Evolutionary conservation across 331 rosid species (phyloP), one percentile per base, ranked within the genome.

Genomic region (Acacia pycnantha): DNA sequence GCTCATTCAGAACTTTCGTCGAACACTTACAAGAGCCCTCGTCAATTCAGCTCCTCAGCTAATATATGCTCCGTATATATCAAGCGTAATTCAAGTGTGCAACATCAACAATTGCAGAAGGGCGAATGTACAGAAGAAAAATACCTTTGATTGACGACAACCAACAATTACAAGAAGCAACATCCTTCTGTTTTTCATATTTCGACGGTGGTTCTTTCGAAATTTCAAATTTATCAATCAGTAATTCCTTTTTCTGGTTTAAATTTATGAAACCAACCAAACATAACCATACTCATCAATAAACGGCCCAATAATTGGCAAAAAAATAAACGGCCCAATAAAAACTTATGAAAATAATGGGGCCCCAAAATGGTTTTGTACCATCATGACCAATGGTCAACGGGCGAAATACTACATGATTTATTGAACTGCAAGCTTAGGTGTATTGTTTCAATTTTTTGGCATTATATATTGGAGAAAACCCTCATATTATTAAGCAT

Each of bases 1-100:
- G 58, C 59, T 77, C 75, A 48, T 11, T 79, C 64, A 59, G 82
- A 64, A 78, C 41, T 76, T 88, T 82, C 79, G 37, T 73, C 90
- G 9, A 87, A 85, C 88, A 86, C 2, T 24, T 70, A 35, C 78
- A 66, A 24, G 59, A 43, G 46, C 24, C 74, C 22, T 61, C 16
- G 19, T 62, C 21, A 65, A 11, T 24, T 12, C 26, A 68, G 27
- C 11, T 14, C 44, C 54, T 22, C 43, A 77, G 31, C 22, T 9
- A 13, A 41, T 31, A 12, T 9, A 58, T 22, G 5, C 27, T 11
- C 12, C 12, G 21, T 22, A 24, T 35, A 3, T 33, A 4, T 24
- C 12, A 68, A 50, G 61, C 33, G 59, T 13, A 50, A 35, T 37
- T 67, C 44, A 72, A 16, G 0, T 70, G 69, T 48, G 40, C 76